These are phyloP conservation scores for Candida pini DNA, from an alignment of 805 yeast genomes.

Conservation along the genomic window DNA sequence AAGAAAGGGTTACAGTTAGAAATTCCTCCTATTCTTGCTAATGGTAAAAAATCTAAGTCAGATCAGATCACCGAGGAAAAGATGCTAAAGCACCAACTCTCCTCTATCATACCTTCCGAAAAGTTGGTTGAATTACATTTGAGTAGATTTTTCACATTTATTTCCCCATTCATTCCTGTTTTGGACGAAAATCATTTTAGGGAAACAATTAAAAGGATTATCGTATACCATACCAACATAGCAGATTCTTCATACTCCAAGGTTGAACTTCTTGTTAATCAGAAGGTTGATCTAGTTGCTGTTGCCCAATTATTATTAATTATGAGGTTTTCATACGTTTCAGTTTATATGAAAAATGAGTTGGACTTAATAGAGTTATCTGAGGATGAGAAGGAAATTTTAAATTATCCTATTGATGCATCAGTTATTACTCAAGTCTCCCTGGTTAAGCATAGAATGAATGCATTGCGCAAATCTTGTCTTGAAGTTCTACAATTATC, in stretches of 20 bases:
- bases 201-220: constrained; percentile 28
- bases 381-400: constrained; percentile 19
- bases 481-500: constrained; percentile 40
- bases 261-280: constrained; percentile 5
- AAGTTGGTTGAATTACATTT: constrained; percentile 33
- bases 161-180: constrained; percentile 44
- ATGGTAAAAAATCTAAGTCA: too few species aligned
- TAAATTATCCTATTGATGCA: constrained; percentile 35
- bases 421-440: constrained; percentile 34
- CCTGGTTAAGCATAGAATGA: constrained; percentile 34
- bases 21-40: too few species aligned
- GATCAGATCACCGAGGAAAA: too few species aligned
- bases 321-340: constrained; percentile 23
- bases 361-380: constrained; percentile 7
- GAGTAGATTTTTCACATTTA: constrained; percentile 31
- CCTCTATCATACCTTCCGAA: constrained; percentile 26
- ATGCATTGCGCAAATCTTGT: constrained; percentile 33
- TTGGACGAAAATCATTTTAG: constrained; percentile 37
- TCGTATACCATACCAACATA: constrained; percentile 12
- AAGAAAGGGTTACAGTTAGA: too few species aligned
- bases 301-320: constrained; percentile 24
- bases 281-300: constrained; percentile 17
- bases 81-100: constrained; percentile 10
- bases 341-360: constrained; percentile 17
- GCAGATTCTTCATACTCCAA: background rate